phyloP scores from a whole-genome alignment of 73 alveolate species.

The Uronychia binucleata region DNA sequence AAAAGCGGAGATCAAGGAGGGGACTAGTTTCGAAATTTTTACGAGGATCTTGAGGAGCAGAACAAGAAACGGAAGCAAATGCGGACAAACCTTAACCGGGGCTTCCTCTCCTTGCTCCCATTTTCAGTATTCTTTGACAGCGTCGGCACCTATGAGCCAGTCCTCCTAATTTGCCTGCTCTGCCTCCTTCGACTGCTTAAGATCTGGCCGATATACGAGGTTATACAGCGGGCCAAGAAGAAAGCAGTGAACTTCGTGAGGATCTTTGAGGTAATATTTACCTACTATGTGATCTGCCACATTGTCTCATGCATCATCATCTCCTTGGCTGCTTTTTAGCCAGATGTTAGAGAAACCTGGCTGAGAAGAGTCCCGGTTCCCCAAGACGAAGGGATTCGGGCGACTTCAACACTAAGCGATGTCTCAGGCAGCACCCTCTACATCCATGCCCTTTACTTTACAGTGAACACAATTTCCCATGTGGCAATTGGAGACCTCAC shows the following conservation, averaged over 20 bases:
- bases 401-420: neutral
- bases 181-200: slow-evolving; percentile 37
- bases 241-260: slow-evolving; percentile 30
- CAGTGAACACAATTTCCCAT: slow-evolving; percentile 57
- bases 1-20: too few species aligned
- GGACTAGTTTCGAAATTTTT: neutral
- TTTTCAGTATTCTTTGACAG: slow-evolving; percentile 29
- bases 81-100: neutral
- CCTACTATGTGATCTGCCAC: slow-evolving; percentile 52
- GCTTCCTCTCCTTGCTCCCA: slow-evolving; percentile 26
- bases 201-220: slow-evolving; percentile 23
- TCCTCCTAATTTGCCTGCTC: slow-evolving; percentile 13
- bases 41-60: slow-evolving; percentile 10
- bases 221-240: slow-evolving; percentile 8
- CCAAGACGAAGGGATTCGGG: slow-evolving; percentile 31
- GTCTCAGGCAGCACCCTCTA: slow-evolving; percentile 17
- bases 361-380: slow-evolving; percentile 63
- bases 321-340: slow-evolving; percentile 16
- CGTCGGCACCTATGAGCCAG: slow-evolving; percentile 8
- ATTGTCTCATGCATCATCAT: slow-evolving; percentile 45
- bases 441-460: slow-evolving; percentile 58
- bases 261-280: slow-evolving; percentile 47
- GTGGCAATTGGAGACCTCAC: slow-evolving; percentile 69
- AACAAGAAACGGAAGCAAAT: slow-evolving; percentile 6
- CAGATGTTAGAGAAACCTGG: slow-evolving; percentile 56